Evolutionary conservation across 495 filamentous ascomycete species (phyloP), one percentile per base, ranked within the genome.

Genomic region (Hypoxylon intermedium): DNA sequence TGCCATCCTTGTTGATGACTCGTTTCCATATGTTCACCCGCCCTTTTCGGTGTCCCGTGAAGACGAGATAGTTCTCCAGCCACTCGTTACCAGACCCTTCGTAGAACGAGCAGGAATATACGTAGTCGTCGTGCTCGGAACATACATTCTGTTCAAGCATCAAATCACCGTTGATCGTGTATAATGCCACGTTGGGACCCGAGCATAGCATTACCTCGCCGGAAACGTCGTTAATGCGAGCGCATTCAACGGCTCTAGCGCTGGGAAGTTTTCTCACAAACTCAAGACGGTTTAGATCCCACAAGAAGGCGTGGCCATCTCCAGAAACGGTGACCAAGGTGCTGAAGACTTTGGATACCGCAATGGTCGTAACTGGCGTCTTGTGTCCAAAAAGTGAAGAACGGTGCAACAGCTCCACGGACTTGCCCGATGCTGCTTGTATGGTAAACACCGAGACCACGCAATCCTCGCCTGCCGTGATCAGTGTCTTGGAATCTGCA

Each of bases 1-100:
- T 69, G 6, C 78, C 78, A 6, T 65, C 70, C 44, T 58, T 68
- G 0, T 58, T 68, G 0, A 83, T 74, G 9, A 72, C 67, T 61
- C 84, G 83, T 19, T 78, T 73, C 84, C 84, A 87, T 28, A 82
- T 85, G 72, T 96, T 97, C 33, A 93, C 93, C 9, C 93, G 82
- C 0, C 94, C 94, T 42, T 87, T 75, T 67, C 81, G 79, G 65
- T 97, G 95, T 0, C 94, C 94, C 0, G 93, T 98, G 44, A 98
- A 89, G 28, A 97, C 74, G 30, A 98, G 77, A 28, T 89, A 86
- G 30, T 89, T 86, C 76, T 95, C 92, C 0, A 96, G 79, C 89
- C 93, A 98, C 77, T 97, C 94, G 62, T 92, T 96, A 0, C 89
- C 88, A 0, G 85, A 81, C 0, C 94, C 94, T 71, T 98, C 93